Evolutionary conservation across 495 filamentous ascomycete species (phyloP).

Genomic region (Aspergillus hancockii): DNA sequence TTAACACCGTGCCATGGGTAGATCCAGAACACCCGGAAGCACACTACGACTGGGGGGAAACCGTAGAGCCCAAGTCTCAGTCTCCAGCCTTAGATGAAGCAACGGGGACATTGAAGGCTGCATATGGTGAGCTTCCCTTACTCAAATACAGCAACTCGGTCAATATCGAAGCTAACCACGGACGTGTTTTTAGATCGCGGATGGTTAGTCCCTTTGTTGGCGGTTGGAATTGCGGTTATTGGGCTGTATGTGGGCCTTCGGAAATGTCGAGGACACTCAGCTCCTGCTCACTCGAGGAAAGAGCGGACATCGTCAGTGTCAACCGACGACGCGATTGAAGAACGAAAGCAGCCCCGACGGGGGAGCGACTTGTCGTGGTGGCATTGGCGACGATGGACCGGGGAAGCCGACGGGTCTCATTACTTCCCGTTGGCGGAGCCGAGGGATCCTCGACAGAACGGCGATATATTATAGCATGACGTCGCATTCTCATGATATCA

Average conservation of each 20-base stretch:
- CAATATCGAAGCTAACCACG: not conserved
- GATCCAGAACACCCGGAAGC: constrained; percentile 32
- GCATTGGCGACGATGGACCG: constrained; percentile 38
- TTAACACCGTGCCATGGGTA: constrained; percentile 46
- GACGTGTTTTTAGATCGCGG: not conserved
- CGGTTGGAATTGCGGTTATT: not conserved
- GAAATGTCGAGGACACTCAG: not conserved
- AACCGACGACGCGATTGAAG: constrained; percentile 23
- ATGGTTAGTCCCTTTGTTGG: not conserved
- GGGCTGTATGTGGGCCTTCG: constrained; percentile 1
- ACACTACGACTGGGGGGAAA: constrained; percentile 18
- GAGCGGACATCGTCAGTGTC: constrained; percentile 27
- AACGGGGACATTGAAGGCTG: not conserved
- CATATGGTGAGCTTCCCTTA: constrained; percentile 14
- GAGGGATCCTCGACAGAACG: not conserved
- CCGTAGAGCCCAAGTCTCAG: constrained; percentile 4
- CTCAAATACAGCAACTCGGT: not conserved
- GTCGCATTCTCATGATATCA: not conserved
- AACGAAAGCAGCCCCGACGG: constrained; percentile 15
- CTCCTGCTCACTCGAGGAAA: not conserved
- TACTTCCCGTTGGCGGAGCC: constrained; percentile 37
- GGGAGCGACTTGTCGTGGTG: constrained; percentile 32
- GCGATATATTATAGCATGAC: not conserved
- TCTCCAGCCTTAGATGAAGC: not conserved
- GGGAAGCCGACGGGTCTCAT: constrained; percentile 16